Evolutionary conservation across 2,329 filamentous ascomycete genomes (phyloP), one percentile per base, ranked within the genome.

Genomic region (Leptographium flavum): DNA sequence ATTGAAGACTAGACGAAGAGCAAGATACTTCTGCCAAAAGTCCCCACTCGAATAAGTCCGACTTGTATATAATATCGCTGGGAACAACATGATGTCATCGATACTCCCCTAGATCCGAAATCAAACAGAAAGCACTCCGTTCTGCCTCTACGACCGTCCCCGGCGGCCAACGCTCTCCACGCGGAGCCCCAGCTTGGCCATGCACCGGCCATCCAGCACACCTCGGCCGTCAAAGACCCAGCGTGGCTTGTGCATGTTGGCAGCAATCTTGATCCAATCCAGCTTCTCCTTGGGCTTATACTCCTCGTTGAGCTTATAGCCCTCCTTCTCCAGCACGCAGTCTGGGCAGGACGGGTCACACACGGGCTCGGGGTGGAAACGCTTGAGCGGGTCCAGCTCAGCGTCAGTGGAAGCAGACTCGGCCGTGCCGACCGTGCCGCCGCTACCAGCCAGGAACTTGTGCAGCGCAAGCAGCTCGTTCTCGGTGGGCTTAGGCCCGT

Each of bases 141-240:
- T 32, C 22, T 5, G n/a, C 22, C 15, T 27, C n/a, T 42, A 53
- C 32, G 41, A 43, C 30, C 51, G 48, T 1, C 50, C 55, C 53
- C 67, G 67, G 21, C 67, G 64, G 19, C 72, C 72, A 30, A 75
- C 66, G 49, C 66, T 71, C 61, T 73, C 69, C 10, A 74, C 68
- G 17, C 64, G 60, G 42, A 75, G 62, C 14, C 68, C 70, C n/a
- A 74, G 58, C 58, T 65, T 66, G 33, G 61, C 60, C 63, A 74
- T 66, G 51, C 65, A 62, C 21, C 59, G 57, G 17, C 62, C 63
- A 51, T 75, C 68, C 39, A 75, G 65, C 27, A 74, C 65, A 33
- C 70, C 70, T 45, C 69, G 68, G n/a, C 72, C 72, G 48, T 76
- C 71, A 58, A 76, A 76, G 23, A 75, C 60, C 69, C 70, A 74